Conservation (phyloP, 345 rosid genomes). For the Ceriops decandra region DNA sequence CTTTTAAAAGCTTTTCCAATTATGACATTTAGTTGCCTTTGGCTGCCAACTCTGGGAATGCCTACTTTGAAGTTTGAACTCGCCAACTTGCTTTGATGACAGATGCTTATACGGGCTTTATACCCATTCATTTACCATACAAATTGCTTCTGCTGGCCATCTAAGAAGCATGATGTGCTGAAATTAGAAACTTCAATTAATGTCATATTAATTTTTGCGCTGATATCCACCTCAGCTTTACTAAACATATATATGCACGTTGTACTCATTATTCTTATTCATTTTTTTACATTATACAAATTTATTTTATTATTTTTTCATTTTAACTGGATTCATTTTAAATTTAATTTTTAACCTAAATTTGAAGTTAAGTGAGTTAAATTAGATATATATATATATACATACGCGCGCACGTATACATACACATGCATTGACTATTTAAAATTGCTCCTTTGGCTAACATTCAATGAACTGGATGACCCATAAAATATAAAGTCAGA, state of each 20-base stretch:
- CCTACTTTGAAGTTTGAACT: slow-evolving; percentile 15
- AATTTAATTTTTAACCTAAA: too few relatives aligned
- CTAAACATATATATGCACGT: neutral
- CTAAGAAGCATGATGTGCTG: neutral
- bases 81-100: too few relatives aligned
- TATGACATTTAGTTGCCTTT: neutral
- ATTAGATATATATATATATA: too few relatives aligned
- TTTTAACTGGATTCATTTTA: too few relatives aligned
- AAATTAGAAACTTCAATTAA: slow-evolving; percentile 12
- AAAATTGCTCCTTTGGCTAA: slow-evolving; percentile 4
- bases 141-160: neutral
- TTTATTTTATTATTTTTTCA: too few relatives aligned
- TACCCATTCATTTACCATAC: neutral
- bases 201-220: slow-evolving; percentile 17
- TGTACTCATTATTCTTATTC: too few relatives aligned
- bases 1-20: slow-evolving; percentile 17
- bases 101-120: neutral
- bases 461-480: neutral
- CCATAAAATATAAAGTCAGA: too few relatives aligned
- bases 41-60: slow-evolving; percentile 14
- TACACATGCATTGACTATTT: neutral
- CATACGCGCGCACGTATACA: too few relatives aligned
- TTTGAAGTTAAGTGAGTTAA: too few relatives aligned
- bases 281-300: too few relatives aligned
- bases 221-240: neutral